Percentiles rank a stretch among this genome's conserved stretches.
Evolutionary conservation across 163 green algal genomes (phyloP).

Genomic region (Volvox carteri): DNA sequence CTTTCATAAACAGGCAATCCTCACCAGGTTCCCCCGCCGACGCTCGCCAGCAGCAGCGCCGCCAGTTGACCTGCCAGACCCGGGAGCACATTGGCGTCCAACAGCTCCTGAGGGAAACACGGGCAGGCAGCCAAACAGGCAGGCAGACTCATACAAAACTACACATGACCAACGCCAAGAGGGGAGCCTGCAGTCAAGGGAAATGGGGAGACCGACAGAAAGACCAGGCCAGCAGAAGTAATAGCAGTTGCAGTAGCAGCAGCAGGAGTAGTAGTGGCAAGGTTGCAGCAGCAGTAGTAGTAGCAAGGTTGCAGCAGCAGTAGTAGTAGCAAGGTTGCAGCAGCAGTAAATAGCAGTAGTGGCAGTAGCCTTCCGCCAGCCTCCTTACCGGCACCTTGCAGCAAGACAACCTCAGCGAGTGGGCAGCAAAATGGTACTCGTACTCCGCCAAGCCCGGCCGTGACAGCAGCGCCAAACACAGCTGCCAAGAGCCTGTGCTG

Average conservation of each 20-base stretch:
- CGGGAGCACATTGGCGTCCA: conserved; percentile 23
- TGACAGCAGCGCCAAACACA: conserved; percentile 61
- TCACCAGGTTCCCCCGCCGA: conserved; percentile 8
- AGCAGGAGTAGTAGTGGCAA: no score
- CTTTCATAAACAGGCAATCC: no score
- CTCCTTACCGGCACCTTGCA: conserved; percentile 29
- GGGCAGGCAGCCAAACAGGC: no score
- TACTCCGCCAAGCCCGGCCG: conserved; percentile 31
- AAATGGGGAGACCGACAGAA: no score
- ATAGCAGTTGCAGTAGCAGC: no score
- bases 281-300: neutral
- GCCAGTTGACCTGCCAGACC: conserved; percentile 21
- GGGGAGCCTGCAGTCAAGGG: no score
- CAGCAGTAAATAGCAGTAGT: no score
- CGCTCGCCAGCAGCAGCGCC: conserved; percentile 34
- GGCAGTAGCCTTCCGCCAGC: conserved; percentile 2
- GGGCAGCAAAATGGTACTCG: conserved; percentile 63
- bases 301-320: conserved; percentile 5
- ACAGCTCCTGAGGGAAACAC: conserved; percentile 44
- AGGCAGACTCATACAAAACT: no score
- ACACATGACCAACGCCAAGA: no score
- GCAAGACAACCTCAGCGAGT: conserved; percentile 57
- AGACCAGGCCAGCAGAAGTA: neutral
- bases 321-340: neutral
- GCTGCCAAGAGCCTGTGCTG: conserved; percentile 45